These are phyloP conservation scores for Diphasiastrum complanatum DNA, from an alignment of 83 land plant species.

Conservation along the genomic window DNA sequence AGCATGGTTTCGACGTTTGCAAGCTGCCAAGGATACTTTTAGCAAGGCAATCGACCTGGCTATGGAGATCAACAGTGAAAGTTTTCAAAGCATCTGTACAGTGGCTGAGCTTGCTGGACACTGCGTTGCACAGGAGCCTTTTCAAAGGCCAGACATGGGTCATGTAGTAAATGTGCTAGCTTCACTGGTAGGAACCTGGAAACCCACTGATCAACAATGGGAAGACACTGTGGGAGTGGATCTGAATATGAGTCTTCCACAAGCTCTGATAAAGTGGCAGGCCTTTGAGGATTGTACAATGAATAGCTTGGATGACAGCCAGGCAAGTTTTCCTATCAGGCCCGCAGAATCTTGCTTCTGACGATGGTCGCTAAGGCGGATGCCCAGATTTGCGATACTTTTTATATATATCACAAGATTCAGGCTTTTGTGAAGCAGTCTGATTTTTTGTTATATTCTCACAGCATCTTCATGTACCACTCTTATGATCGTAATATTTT, in stretches of 20 bases:
- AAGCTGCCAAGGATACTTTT: neutral
- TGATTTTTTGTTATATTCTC: too few relatives aligned
- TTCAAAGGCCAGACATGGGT: too few relatives aligned
- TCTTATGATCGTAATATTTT: too few relatives aligned
- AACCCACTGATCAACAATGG: neutral
- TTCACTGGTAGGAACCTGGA: neutral
- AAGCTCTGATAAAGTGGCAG: too few relatives aligned
- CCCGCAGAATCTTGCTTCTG: neutral
- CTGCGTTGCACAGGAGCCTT: too few relatives aligned
- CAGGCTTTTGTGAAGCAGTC: too few relatives aligned
- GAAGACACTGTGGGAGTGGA: neutral
- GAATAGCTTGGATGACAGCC: conserved; percentile 3
- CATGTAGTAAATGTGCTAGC: neutral
- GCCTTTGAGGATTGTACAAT: neutral
- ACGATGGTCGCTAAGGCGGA: neutral
- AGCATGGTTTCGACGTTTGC: too few relatives aligned
- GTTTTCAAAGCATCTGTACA: too few relatives aligned
- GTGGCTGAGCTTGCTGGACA: too few relatives aligned
- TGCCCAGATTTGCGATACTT: too few relatives aligned
- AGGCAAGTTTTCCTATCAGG: neutral
- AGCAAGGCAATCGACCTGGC: neutral
- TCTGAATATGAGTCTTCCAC: neutral
- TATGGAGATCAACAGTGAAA: neutral
- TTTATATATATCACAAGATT: too few relatives aligned
- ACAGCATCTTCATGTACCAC: too few relatives aligned